Evolutionary conservation across 108 stramenopile genomes (phyloP).

Genomic region (Cyclostephanos tholiformis): DNA sequence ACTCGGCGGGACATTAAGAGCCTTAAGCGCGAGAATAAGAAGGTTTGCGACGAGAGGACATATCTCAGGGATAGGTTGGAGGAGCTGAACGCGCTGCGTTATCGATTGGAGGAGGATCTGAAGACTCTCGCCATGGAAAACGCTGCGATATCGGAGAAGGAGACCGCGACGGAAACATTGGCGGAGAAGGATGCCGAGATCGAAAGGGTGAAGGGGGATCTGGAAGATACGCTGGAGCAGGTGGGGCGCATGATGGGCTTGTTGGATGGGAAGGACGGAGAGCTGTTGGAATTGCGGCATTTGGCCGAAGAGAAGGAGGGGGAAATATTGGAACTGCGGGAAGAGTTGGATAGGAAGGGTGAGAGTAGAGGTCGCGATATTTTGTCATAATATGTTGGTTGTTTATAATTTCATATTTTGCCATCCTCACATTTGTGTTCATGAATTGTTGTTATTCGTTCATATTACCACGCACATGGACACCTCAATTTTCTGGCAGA

Average conservation of each 20-base stretch:
- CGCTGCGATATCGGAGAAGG: neutral
- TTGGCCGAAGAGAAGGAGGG: constrained; percentile 26
- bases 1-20: constrained; percentile 26
- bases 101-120: constrained; percentile 19
- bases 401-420: neutral
- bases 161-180: neutral
- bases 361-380: neutral
- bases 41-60: constrained; percentile 32
- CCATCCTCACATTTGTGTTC: neutral
- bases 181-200: constrained; percentile 22
- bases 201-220: constrained; percentile 20
- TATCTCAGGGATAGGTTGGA: constrained; percentile 38
- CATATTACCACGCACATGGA: neutral
- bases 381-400: neutral
- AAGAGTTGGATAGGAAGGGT: constrained; percentile 34
- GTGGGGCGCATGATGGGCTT: constrained; percentile 21
- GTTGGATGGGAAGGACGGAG: constrained; percentile 36
- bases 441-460: neutral
- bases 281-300: constrained; percentile 24
- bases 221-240: constrained; percentile 39
- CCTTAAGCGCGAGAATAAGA: constrained; percentile 35
- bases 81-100: constrained; percentile 24
- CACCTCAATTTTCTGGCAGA: constrained; percentile 10
- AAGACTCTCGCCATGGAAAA: constrained; percentile 12
- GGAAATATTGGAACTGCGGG: constrained; percentile 29